Evolutionary conservation across 768 basidiomycete species (phyloP).

Genomic region (Boletus tomentosulus): DNA sequence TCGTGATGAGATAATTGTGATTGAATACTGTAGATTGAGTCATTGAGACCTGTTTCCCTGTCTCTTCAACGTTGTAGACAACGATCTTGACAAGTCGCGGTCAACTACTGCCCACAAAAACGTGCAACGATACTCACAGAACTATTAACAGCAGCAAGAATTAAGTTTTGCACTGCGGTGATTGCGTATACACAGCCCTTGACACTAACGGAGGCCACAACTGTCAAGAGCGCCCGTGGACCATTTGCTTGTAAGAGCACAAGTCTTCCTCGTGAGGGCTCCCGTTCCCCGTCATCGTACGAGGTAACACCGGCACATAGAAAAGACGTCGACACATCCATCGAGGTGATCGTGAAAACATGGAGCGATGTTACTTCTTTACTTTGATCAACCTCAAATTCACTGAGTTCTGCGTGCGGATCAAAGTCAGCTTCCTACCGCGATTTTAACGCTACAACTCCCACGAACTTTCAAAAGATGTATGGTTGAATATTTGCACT

Average conservation of each 20-base stretch:
- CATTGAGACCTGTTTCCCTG: conserved; percentile 31
- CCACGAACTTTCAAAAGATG: conserved; percentile 56
- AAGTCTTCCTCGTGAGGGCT: conserved; percentile 56
- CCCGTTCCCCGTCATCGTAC: conserved; percentile 40
- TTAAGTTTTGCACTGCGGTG: conserved; percentile 41
- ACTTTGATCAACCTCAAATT: conserved; percentile 32
- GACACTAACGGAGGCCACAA: conserved; percentile 44
- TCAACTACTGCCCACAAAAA: background rate
- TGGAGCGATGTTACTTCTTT: conserved; percentile 64
- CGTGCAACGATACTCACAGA: conserved; percentile 45
- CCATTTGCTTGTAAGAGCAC: conserved; percentile 44
- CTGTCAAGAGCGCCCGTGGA: conserved; percentile 17
- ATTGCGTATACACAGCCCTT: conserved; percentile 71
- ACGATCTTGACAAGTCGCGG: conserved; percentile 38
- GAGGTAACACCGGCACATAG: conserved; percentile 50
- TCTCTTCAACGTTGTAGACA: conserved; percentile 39
- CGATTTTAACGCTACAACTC: background rate
- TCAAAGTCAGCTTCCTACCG: conserved; percentile 1
- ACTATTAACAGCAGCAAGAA: conserved; percentile 73
- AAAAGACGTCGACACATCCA: conserved; percentile 33
- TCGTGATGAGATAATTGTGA: conserved; percentile 77
- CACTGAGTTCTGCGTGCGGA: conserved; percentile 20
- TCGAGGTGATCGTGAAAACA: conserved; percentile 27
- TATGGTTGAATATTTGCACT: conserved; percentile 65
- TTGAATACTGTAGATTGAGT: conserved; percentile 58